Evolutionary conservation across 495 filamentous ascomycete genomes (phyloP), one percentile per base, ranked within the genome.

Genomic region (Haplographium delicatum): DNA sequence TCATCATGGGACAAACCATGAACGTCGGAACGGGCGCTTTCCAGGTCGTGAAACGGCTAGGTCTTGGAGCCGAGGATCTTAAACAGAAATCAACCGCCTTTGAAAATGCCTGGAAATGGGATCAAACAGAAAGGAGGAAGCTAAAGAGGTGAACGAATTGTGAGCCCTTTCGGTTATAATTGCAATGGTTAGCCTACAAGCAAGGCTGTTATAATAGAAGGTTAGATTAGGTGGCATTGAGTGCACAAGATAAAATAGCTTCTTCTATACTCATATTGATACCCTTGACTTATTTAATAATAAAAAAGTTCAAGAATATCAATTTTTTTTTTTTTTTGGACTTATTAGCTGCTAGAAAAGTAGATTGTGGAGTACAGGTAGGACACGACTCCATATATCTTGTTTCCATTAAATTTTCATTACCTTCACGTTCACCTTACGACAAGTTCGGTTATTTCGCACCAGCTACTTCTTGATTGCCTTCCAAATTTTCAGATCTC

Each of bases 1-100:
- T 98, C 62, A 98, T 98, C 61, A 91, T 98, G 85, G 93, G 93
- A 23, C 89, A 96, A 76, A 87, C 80, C 26, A 88, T 97, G 74
- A 79, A 77, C 24, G 74, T 96, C 33, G 93, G 93, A 3, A 98
- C 93, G 0, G 93, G 93, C 1, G 86, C 89, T 6, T 89, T 96
- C 76, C 81, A 91, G 64, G 84, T 96, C 13, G 83, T 95, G 18
- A 75, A 89, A 48, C 72, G 78, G 53, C 64, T 98, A 58, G 82
- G 82, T 56, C 72, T 95, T 47, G 72, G 72, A 46, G 74, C 81
- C 39, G 73, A 78, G 20, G 77, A 85, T 59, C 71, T 88, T n/a
- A 71, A 66, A 27, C 67, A 69, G 24, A 81, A 82, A 62, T 76
- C 77, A 57, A 83, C 84, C 1, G 61, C 82, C 34, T 96, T 96